These are phyloP conservation scores for Solanum ossicruentum DNA, from an alignment of 257 asterid species.

Conservation along the genomic window DNA sequence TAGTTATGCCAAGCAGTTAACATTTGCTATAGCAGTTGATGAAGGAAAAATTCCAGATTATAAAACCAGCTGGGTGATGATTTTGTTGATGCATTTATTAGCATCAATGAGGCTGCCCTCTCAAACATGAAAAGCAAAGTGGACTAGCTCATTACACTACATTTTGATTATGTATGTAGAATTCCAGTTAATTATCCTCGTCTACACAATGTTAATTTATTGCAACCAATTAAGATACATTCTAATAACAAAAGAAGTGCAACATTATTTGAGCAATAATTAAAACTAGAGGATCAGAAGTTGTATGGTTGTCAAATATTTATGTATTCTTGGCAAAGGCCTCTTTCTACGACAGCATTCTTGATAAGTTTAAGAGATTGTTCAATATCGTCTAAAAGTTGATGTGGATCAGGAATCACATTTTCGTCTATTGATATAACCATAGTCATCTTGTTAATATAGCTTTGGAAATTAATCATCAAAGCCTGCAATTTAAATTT, in stretches of 20 bases:
- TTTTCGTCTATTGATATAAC: constrained; percentile 24
- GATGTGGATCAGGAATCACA: constrained; percentile 22
- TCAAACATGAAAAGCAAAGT: background rate
- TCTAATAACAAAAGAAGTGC: too few relatives aligned
- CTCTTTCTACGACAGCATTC: constrained; percentile 5
- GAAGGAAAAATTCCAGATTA: background rate
- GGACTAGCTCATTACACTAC: background rate
- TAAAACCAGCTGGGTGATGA: background rate
- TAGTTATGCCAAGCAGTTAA: background rate
- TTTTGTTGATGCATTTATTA: background rate
- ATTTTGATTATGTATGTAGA: too few relatives aligned
- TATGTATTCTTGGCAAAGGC: background rate
- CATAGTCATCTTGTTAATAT: constrained; percentile 11
- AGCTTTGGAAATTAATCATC: constrained; percentile 24
- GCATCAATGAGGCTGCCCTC: background rate
- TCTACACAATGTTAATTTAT: too few relatives aligned
- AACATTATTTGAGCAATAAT: too few relatives aligned
- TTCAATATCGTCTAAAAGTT: constrained; percentile 14
- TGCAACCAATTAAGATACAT: too few relatives aligned
- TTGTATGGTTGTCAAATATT: background rate
- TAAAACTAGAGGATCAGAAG: too few relatives aligned
- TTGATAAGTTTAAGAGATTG: constrained; percentile 18
- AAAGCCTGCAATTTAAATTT: constrained; percentile 1
- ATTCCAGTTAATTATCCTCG: background rate
- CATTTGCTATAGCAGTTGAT: background rate